Conservation (phyloP, 2,329 filamentous ascomycete species). For the Verticillium zaregamsianum region DNA sequence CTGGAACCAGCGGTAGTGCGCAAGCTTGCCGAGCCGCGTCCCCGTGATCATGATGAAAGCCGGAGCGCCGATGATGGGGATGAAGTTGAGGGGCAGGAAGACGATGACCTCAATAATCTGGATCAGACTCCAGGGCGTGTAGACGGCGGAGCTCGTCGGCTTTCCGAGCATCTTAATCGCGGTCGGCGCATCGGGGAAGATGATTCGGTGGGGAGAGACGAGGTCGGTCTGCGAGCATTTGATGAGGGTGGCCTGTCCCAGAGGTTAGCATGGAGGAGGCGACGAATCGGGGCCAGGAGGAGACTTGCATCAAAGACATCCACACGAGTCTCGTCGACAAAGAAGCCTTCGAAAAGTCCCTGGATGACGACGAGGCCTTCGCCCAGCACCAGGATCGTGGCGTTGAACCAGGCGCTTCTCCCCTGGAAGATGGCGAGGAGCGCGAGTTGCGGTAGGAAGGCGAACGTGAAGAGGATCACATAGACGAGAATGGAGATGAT, state of each 20-base stretch:
- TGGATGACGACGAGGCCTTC: conserved; percentile 69
- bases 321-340: conserved; percentile 73
- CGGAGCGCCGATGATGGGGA: conserved; percentile 77
- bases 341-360: conserved; percentile 72
- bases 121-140: conserved; percentile 84
- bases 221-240: conserved; percentile 68
- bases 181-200: conserved; percentile 63
- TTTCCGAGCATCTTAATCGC: conserved; percentile 79
- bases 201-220: conserved; percentile 60
- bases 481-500: conserved; percentile 82
- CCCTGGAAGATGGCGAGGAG: conserved; percentile 89
- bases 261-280: not conserved
- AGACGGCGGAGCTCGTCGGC: conserved; percentile 70
- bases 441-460: conserved; percentile 84
- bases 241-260: conserved; percentile 63
- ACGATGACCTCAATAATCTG: conserved; percentile 83
- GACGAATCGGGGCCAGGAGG: not conserved
- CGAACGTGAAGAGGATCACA: conserved; percentile 78
- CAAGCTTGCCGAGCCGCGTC: conserved; percentile 79
- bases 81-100: conserved; percentile 78
- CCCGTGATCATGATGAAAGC: conserved; percentile 87
- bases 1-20: conserved; percentile 88
- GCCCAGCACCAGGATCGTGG: conserved; percentile 80
- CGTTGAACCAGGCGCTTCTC: conserved; percentile 83
- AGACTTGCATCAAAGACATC: conserved; percentile 75